phyloP scores from a whole-genome alignment of 2,329 filamentous ascomycete species.

The Diaporthe citriasiana region DNA sequence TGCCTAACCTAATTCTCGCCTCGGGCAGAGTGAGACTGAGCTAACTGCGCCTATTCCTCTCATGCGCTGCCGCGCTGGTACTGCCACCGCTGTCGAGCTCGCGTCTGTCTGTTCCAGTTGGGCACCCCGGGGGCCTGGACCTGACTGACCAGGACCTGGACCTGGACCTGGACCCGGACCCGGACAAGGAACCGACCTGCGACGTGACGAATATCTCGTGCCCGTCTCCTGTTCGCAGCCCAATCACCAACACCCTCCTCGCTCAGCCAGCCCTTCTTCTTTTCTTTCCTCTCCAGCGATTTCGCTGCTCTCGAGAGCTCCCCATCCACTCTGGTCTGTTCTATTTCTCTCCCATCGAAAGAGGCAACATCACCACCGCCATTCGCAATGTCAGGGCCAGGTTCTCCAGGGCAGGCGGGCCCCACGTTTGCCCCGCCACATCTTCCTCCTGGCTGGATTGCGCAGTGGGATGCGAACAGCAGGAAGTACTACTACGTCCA shows the following conservation, averaged over 20 bases:
- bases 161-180: constrained; percentile 22
- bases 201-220: constrained; percentile 25
- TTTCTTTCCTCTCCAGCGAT: neutral
- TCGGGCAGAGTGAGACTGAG: neutral
- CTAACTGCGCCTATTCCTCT: neutral
- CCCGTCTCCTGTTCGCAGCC: constrained; percentile 29
- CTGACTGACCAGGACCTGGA: constrained; percentile 11
- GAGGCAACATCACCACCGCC: neutral
- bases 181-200: constrained; percentile 32
- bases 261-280: neutral
- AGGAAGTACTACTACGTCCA: constrained; percentile 81
- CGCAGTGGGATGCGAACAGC: constrained; percentile 76
- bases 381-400: constrained; percentile 67
- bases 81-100: neutral
- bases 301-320: neutral
- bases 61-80: neutral
- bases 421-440: constrained; percentile 72
- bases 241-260: neutral
- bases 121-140: constrained; percentile 4
- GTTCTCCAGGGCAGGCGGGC: constrained; percentile 70
- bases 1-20: constrained; percentile 27
- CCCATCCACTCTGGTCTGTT: neutral
- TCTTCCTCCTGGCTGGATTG: constrained; percentile 77
- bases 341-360: neutral
- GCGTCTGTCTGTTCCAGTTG: constrained; percentile 10